Percentiles rank a stretch among this genome's conserved stretches.
Conservation (phyloP, 495 filamentous ascomycete genomes). For the Talaromyces wortmannii region DNA sequence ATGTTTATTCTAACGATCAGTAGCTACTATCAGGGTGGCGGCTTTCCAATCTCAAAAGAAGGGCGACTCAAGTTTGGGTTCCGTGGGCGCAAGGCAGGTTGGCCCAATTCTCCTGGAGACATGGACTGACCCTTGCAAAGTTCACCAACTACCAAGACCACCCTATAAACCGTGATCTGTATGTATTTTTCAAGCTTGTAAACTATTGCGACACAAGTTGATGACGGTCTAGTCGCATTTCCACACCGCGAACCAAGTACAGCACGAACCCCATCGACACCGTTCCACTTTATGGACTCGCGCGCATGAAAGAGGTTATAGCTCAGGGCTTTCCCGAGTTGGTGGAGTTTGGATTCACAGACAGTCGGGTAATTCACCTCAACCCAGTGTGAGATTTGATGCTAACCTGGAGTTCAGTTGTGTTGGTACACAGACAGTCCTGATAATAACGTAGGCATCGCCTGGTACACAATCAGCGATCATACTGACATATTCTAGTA, state of each 20-base stretch:
- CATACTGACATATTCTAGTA: neutral
- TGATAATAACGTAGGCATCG: conserved; percentile 3
- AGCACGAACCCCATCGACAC: conserved; percentile 11
- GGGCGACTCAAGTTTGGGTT: conserved; percentile 12
- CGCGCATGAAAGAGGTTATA: conserved; percentile 11
- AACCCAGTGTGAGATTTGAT: neutral
- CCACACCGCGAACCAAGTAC: conserved; percentile 12
- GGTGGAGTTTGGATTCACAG: neutral
- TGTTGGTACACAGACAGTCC: neutral
- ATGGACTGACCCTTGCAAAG: neutral
- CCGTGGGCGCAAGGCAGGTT: conserved; percentile 9
- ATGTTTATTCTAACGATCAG: neutral
- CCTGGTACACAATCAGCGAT: neutral
- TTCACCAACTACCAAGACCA: conserved; percentile 13
- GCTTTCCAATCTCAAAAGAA: conserved; percentile 11
- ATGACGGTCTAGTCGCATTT: conserved; percentile 7
- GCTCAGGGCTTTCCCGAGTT: conserved; percentile 7
- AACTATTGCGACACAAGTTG: neutral
- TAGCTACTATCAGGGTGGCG: conserved; percentile 11
- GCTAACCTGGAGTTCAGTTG: neutral
- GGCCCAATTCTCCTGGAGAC: neutral
- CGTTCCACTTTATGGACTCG: conserved; percentile 10
- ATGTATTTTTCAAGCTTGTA: neutral
- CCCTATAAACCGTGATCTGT: conserved; percentile 6
- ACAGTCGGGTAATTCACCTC: neutral